Base-by-base conservation (phyloP, 192 early-diverging fungal genomes). In the Radiomyces spectabilis region DNA sequence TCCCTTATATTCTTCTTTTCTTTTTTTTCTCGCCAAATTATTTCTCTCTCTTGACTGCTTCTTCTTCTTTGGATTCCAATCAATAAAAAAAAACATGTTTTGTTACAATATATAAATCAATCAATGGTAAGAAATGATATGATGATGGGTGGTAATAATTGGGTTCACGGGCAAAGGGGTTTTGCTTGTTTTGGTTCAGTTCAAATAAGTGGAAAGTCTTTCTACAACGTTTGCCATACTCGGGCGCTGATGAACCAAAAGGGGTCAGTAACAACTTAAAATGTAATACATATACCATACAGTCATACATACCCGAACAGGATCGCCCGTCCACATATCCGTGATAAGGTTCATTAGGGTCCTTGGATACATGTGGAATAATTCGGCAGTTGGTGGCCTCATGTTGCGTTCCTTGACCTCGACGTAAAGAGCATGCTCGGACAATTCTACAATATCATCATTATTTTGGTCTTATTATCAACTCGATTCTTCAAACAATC, bases 291-390 rank as follows among this genome's bases (percentile, higher is more conserved):
- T n/a, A n/a, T n/a, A n/a, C n/a, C n/a, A n/a, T n/a, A n/a, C n/a
- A n/a, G n/a, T n/a, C n/a, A n/a, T 44, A 50, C 29, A 45, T 66
- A 77, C 75, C 72, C 46, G 63, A 6, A 38, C 64, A 16, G 82
- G 75, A 39, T 78, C 68, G 41, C 74, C 76, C n/a, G 73, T 72
- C 86, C 86, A 88, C 86, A 88, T 88, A 7, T 83, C 76, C 60
- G 80, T 74, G 45, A 88, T 77, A 35, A 88, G 71, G 29, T 65
- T 55, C 18, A 88, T 35, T 25, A 88, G 56, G 6, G 69, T 79
- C 38, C 57, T 61, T 22, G 86, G 86, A 41, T 83, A 84, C 30
- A 73, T 74, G 31, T 62, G 66, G 10, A 42, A 22, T 45, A 88
- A 51, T 16, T 69, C 74, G 1, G 74, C 67, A 35, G 85, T 57